A percentile compares a stretch with the other conserved stretches of the same genome.
Evolutionary conservation across 2,329 filamentous ascomycete genomes (phyloP).

Genomic region (Beauveria varroae): DNA sequence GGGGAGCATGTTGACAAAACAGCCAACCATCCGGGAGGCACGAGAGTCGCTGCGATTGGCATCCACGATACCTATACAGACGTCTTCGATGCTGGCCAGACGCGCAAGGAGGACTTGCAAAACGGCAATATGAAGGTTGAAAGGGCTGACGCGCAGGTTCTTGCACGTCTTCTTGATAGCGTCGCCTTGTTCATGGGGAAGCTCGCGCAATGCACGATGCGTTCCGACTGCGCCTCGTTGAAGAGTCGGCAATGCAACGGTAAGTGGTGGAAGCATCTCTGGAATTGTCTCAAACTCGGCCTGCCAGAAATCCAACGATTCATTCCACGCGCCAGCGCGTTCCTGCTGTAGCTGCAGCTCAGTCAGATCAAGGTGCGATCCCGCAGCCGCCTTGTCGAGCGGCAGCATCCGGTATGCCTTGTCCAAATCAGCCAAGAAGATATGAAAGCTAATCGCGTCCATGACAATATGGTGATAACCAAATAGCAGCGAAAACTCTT

Average conservation of each 20-base stretch:
- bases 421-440: constrained; percentile 38
- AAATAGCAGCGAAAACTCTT: constrained; percentile 33
- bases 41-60: constrained; percentile 31
- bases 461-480: constrained; percentile 42
- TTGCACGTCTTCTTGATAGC: constrained; percentile 18
- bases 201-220: constrained; percentile 11
- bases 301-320: constrained; percentile 29
- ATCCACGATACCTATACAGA: constrained; percentile 42
- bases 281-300: constrained; percentile 17
- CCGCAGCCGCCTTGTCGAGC: not conserved
- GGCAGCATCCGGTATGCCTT: constrained; percentile 26
- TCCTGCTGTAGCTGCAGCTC: constrained; percentile 22
- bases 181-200: not conserved
- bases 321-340: constrained; percentile 20
- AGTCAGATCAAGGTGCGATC: constrained; percentile 23
- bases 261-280: constrained; percentile 23
- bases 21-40: constrained; percentile 31
- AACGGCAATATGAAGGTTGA: constrained; percentile 39
- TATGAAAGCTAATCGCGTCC: constrained; percentile 37
- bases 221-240: constrained; percentile 12
- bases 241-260: constrained; percentile 10
- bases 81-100: constrained; percentile 26
- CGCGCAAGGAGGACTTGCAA: constrained; percentile 30
- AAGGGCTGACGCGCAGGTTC: constrained; percentile 18
- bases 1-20: constrained; percentile 42